Conservation (phyloP, 2,329 filamentous ascomycete genomes). For the Rutstroemia sp. region DNA sequence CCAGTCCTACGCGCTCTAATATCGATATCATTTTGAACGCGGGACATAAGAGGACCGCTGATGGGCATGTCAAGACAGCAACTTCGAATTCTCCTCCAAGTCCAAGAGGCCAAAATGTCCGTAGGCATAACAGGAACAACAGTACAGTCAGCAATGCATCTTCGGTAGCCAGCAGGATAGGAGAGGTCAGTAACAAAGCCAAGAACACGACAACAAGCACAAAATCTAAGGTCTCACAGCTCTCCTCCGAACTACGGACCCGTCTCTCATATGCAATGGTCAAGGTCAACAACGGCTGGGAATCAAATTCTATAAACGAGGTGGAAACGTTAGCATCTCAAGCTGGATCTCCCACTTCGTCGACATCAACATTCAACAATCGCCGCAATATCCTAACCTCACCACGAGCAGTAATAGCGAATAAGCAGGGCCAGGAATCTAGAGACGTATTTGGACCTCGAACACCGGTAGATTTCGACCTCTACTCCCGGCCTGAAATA, state of each 20-base stretch:
- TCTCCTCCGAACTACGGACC: slow-evolving; percentile 61
- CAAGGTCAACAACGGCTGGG: slow-evolving; percentile 87
- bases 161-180: slow-evolving; percentile 61
- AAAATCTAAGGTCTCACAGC: slow-evolving; percentile 21
- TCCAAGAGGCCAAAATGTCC: slow-evolving; percentile 10
- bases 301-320: slow-evolving; percentile 69
- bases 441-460: slow-evolving; percentile 9
- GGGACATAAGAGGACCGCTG: slow-evolving; percentile 68
- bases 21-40: slow-evolving; percentile 20
- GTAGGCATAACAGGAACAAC: slow-evolving; percentile 61
- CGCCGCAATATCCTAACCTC: slow-evolving; percentile 47
- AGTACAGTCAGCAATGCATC: slow-evolving; percentile 58
- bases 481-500: slow-evolving; percentile 28
- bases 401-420: slow-evolving; percentile 38
- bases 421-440: slow-evolving; percentile 25
- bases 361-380: slow-evolving; percentile 47
- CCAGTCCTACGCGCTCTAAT: slow-evolving; percentile 16
- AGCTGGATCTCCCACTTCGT: slow-evolving; percentile 54
- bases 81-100: slow-evolving; percentile 37
- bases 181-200: slow-evolving; percentile 53
- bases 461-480: slow-evolving; percentile 27
- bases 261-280: slow-evolving; percentile 89
- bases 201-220: background rate
- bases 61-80: slow-evolving; percentile 61
- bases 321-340: slow-evolving; percentile 69